Evolutionary conservation across 2,329 filamentous ascomycete genomes (phyloP).

Genomic region (Thielaviopsis populi): DNA sequence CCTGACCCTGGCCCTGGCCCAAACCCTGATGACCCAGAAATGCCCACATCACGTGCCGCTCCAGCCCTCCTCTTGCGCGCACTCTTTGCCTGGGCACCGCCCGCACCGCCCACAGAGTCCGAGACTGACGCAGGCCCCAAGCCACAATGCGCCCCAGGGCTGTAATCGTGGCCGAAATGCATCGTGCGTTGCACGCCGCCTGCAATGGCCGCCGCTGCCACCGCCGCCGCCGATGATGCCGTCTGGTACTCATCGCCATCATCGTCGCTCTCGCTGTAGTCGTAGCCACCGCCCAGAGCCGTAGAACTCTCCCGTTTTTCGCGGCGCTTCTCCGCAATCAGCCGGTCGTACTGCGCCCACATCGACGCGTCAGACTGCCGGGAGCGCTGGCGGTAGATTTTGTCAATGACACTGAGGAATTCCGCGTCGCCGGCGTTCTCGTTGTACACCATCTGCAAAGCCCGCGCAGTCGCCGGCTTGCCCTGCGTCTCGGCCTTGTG

Average conservation of each 20-base stretch:
- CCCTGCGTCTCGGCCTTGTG: slow-evolving; percentile 41
- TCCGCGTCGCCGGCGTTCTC: slow-evolving; percentile 36
- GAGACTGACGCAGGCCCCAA: not conserved
- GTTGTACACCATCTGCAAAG: slow-evolving; percentile 44
- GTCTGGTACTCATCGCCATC: not conserved
- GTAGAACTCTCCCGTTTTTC: slow-evolving; percentile 35
- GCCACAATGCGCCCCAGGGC: not conserved
- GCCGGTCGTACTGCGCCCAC: slow-evolving; percentile 34
- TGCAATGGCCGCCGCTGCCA: not conserved
- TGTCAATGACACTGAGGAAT: slow-evolving; percentile 43
- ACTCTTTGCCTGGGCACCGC: slow-evolving; percentile 7
- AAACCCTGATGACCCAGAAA: not conserved
- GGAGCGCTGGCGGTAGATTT: slow-evolving; percentile 43
- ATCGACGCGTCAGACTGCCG: slow-evolving; percentile 40
- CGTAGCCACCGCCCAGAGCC: not conserved
- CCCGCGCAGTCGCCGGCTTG: slow-evolving; percentile 48
- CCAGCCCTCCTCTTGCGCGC: slow-evolving; percentile 12
- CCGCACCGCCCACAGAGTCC: not conserved
- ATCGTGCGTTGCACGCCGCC: not conserved
- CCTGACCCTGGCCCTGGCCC: not conserved
- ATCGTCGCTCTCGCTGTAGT: not conserved
- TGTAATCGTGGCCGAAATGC: not conserved
- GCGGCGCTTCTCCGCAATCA: slow-evolving; percentile 40
- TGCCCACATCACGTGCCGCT: slow-evolving; percentile 13
- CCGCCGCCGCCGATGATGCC: not conserved